Evolutionary conservation across 257 asterid genomes (phyloP), one percentile per base, ranked within the genome.

Genomic region (Capsicum chinense): DNA sequence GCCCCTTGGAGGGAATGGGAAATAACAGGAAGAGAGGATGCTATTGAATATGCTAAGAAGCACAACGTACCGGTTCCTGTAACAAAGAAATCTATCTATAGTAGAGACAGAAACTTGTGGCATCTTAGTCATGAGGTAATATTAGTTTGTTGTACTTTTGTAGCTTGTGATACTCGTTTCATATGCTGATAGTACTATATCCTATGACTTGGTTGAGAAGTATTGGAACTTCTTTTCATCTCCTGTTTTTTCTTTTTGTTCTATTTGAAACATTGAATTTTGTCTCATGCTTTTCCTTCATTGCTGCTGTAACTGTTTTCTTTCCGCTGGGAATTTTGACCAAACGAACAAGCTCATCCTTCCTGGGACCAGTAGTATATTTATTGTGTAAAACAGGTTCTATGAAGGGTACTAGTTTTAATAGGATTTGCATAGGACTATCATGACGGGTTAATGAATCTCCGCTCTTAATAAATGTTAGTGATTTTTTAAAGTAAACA

Each of bases 1-100:
- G 98, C 98, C 63, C 98, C 99, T 83, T 96, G 98, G 98, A 94
- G 99, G 89, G 99, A 96, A 84, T 96, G 99, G 99, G 98, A 93
- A 70, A 96, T 96, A 79, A 92, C 82, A 9, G 99, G 99, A 83
- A 89, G 99, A 88, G 99, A 96, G 86, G 99, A 94, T 85, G 98
- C 99, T 39, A 96, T 94, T 39, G 98, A 96, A 88, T 96, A 93
- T 87, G 99, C 98, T 85, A 92, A 87, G 88, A 94, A 92, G 88
- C 99, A 93, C 86, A 90, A 92, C 79, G 95, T 94, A 78, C 99
- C 99, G 33, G 98, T 96, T 62, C 98, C 98, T 1, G 99, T 96
- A 82, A 94, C 98, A 5, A 96, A 96, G 91, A 94, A 94, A 86
- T 94, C 99, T 79, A 96, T 96, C 88, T 96, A 96, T 85, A 96